Evolutionary conservation across 148 eudicot species (phyloP), one percentile per base, ranked within the genome.

Genomic region (Rhododendron mucronatum): DNA sequence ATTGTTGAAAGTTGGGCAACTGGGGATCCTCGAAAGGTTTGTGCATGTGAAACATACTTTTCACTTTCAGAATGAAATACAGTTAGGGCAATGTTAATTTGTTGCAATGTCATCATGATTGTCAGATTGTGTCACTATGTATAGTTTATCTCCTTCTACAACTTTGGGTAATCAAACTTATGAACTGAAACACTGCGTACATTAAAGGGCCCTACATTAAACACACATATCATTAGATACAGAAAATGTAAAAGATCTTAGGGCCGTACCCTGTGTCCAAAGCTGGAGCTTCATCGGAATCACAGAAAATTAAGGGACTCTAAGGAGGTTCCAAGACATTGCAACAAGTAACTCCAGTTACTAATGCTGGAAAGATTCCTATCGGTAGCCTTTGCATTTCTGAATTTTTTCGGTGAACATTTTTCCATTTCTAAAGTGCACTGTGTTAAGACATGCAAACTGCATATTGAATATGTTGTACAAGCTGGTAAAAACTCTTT

Each of bases 11-110:
- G 15, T 23, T 50, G 37, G 30, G 1, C 87, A 45, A 48, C 39
- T 69, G 39, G 53, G 7, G 87, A 80, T 37, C 65, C 37, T 16
- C 84, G 84, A 1, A 86, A 69, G 87, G 87, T 86, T 10, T 30
- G 81, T 37, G 16, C 65, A 33, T 18, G 6, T 15, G 8, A 15
- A 0, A 82, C 6, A 13, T 12, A 47, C 21, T 12, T 50, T 26
- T 12, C 8, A 48, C 82, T 48, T 45, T 15, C 9, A 13, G 59
- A 13, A 4, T 4, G 39, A 30, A 35, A 26, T 80, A 48, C 4
- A n/a, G 12, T 5, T 28, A 13, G 11, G 55, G 23, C 63, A 80
- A 16, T 80, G 44, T 30, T 80, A 80, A 48, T 23, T 79, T 1
- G 8, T 4, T 0, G 1, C 2, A 28, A 48, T 50, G 21, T 50